phyloP scores from a whole-genome alignment of 192 early-diverging fungal species.

The Coemansia aciculifera region DNA sequence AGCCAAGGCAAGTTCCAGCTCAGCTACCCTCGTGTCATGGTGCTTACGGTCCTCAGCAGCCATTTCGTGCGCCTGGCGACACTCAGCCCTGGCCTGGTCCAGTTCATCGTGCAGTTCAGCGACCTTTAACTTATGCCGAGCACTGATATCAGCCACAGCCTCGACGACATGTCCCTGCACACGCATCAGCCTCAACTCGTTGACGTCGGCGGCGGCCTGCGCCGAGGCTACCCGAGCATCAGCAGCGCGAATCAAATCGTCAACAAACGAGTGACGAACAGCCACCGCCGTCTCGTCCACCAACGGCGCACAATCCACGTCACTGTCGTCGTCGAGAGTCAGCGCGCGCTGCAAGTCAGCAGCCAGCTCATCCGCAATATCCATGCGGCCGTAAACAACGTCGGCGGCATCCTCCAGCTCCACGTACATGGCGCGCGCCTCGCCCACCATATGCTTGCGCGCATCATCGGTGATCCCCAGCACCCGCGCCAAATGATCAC shows the following conservation, averaged over 20 bases:
- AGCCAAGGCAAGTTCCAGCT: conserved; percentile 10
- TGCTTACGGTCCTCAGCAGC: conserved; percentile 15
- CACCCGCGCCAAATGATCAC: conserved; percentile 14
- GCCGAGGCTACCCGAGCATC: conserved; percentile 10
- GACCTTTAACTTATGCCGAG: conserved; percentile 27
- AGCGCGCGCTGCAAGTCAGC: conserved; percentile 25
- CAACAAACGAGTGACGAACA: conserved; percentile 21
- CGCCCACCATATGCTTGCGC: conserved; percentile 43
- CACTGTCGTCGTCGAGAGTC: background rate
- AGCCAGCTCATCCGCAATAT: conserved; percentile 21
- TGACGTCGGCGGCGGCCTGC: conserved; percentile 16
- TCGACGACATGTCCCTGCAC: conserved; percentile 49
- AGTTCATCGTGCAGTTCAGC: conserved; percentile 23
- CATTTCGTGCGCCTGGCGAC: conserved; percentile 28
- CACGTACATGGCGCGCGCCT: conserved; percentile 34
- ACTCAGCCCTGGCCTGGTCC: conserved; percentile 17
- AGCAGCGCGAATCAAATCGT: conserved; percentile 23
- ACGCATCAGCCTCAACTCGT: conserved; percentile 34
- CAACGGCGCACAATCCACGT: conserved; percentile 6
- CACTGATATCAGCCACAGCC: conserved; percentile 37
- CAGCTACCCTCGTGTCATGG: conserved; percentile 22
- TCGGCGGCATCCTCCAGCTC: conserved; percentile 41
- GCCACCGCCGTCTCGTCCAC: conserved; percentile 4
- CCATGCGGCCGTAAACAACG: conserved; percentile 20
- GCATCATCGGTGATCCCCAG: conserved; percentile 38